Percentiles rank a stretch among this genome's conserved stretches.
Evolutionary conservation across 345 rosid genomes (phyloP).

Genomic region (Moringa oleifera): DNA sequence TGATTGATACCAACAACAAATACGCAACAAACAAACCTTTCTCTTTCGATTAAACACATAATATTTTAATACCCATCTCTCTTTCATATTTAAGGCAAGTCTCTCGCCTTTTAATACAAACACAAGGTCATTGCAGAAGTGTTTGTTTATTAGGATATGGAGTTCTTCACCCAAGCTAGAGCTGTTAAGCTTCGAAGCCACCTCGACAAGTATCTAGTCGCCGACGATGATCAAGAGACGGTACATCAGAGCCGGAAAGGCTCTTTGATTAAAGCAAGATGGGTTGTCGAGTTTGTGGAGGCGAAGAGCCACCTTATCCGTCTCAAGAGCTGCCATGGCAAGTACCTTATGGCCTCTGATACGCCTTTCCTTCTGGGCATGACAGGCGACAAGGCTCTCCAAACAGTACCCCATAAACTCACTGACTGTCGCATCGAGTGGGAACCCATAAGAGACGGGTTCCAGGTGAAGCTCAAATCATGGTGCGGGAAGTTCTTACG

Average conservation of each 20-base stretch:
- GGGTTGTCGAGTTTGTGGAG: slow-evolving; percentile 67
- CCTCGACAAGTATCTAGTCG: slow-evolving; percentile 72
- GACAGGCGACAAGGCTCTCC: slow-evolving; percentile 72
- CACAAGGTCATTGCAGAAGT: too few relatives aligned
- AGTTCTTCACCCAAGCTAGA: slow-evolving; percentile 53
- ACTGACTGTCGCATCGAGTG: slow-evolving; percentile 64
- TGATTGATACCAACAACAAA: slow-evolving; percentile 12
- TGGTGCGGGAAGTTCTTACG: slow-evolving; percentile 73
- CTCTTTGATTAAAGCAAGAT: slow-evolving; percentile 38
- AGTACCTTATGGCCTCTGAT: slow-evolving; percentile 71
- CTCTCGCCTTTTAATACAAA: background rate
- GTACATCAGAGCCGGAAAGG: slow-evolving; percentile 75
- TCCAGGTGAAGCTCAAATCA: slow-evolving; percentile 49
- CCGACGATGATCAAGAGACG: slow-evolving; percentile 60
- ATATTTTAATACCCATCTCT: too few relatives aligned
- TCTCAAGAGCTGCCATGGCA: slow-evolving; percentile 53
- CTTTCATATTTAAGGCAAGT: background rate
- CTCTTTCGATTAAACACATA: background rate
- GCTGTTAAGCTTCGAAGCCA: slow-evolving; percentile 77
- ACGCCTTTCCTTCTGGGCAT: slow-evolving; percentile 71
- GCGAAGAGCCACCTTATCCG: slow-evolving; percentile 38
- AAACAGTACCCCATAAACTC: slow-evolving; percentile 31
- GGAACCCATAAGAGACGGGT: slow-evolving; percentile 75
- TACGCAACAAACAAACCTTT: slow-evolving; percentile 27
- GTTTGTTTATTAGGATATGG: slow-evolving; percentile 34